Base-by-base conservation (phyloP, 768 basidiomycete genomes). In the Russula virescens region DNA sequence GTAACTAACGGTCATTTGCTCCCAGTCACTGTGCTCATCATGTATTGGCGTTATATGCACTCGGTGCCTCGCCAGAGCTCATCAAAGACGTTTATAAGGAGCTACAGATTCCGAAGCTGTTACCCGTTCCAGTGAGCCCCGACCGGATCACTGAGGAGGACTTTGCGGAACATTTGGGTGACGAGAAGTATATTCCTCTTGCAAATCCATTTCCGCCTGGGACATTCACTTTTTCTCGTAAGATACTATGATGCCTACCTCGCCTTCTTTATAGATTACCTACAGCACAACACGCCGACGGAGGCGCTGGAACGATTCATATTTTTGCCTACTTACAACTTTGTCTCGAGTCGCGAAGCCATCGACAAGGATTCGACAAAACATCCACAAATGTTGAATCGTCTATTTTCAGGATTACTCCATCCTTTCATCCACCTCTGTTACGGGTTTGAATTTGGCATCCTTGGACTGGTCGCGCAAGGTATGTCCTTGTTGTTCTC, bases 401-500 rank as follows among this genome's bases (percentile, higher is more conserved):
- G 85, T 11, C 78, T 84, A 62, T 53, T 85, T 14, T 76, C 76
- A 2, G 85, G 83, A 2, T 67, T 86, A 9, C 31, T 88, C 5
- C 88, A 89, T 67, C 83, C 87, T 0, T 55, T 87, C 45, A 87
- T 89, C 53, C 84, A 88, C 66, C 66, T 74, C 2, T 86, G 85
- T 16, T 81, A 82, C 69, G 87, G 85, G 6, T 71, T 79, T 3
- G 88, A 88, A 69, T 88, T 88, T 62, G 75, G 77, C 11, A 60
- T 85, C 35, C 78, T 81, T 11, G 87, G 86, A 2, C 70, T 86
- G 47, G 71, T 82, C 2, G 82, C 81, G 2, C 86, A 88, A 75
- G 87, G 87, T 85, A 51, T 1, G 60, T 38, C 5, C 10, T 14
- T 7, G 13, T 11, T 6, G 2, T 38, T 19, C 14, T 19, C 42